Evolutionary conservation across 495 filamentous ascomycete genomes (phyloP).

Genomic region (Talaromyces proteolyticus): DNA sequence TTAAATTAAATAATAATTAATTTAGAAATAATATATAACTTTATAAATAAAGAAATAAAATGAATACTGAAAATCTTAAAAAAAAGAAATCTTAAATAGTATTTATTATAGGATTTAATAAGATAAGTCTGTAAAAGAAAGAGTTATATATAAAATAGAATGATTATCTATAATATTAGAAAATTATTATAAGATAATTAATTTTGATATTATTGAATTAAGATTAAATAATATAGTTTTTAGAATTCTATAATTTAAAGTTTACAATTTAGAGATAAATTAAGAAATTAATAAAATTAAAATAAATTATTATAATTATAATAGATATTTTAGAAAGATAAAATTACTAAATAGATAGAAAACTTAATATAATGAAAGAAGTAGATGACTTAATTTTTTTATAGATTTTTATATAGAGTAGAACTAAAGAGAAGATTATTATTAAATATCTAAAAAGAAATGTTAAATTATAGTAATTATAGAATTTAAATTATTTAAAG

Average conservation of each 20-base stretch:
- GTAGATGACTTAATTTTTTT: background rate
- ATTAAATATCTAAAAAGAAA: background rate
- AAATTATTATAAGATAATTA: conserved; percentile 1
- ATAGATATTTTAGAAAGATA: background rate
- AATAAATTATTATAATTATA: background rate
- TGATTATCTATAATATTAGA: conserved; percentile 1
- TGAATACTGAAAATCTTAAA: too few species aligned
- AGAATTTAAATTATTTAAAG: background rate
- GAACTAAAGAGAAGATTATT: conserved; percentile 1
- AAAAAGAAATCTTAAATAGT: too few species aligned
- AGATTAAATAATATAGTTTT: conserved; percentile 10
- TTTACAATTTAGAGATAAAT: conserved; percentile 9
- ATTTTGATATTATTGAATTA: conserved; percentile 4
- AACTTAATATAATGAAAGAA: background rate
- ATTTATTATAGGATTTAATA: too few species aligned
- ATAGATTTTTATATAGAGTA: background rate
- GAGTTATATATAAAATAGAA: too few species aligned
- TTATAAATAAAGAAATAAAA: too few species aligned
- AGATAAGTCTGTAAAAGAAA: too few species aligned
- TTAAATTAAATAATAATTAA: too few species aligned
- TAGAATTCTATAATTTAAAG: conserved; percentile 2
- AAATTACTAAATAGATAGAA: background rate
- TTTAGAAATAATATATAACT: too few species aligned
- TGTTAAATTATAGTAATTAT: background rate
- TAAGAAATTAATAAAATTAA: conserved; percentile 4